Evolutionary conservation across 257 asterid species (phyloP).

Genomic region (Solanum corneliomulleri): DNA sequence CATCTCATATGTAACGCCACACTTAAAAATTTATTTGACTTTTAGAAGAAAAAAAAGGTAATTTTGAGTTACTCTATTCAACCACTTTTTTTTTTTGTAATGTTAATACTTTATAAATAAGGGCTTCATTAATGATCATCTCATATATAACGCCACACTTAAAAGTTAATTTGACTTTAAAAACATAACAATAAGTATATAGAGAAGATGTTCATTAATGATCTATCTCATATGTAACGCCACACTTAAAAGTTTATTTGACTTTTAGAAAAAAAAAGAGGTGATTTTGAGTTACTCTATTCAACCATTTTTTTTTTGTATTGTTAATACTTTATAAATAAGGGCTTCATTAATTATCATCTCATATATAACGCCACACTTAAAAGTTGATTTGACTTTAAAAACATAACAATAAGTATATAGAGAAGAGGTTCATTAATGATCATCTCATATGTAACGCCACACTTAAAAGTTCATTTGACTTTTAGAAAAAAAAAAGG

Average conservation of each 20-base stretch:
- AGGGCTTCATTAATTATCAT: constrained; percentile 1
- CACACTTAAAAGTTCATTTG: background rate
- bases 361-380: too few species aligned
- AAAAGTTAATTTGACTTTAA: too few species aligned
- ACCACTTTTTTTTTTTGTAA: too few species aligned
- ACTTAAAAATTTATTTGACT: background rate
- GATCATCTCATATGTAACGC: constrained; percentile 11
- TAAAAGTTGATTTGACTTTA: too few species aligned
- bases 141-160: too few species aligned
- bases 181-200: background rate
- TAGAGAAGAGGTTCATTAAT: constrained; percentile 4
- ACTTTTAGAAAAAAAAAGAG: too few species aligned
- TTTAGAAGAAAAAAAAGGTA: too few species aligned
- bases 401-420: background rate
- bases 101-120: too few species aligned
- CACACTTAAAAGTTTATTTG: background rate
- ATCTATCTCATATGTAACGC: constrained; percentile 9
- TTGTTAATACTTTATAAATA: background rate
- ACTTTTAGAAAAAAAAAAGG: too few species aligned
- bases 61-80: background rate
- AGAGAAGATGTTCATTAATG: constrained; percentile 6
- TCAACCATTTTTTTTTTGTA: too few species aligned
- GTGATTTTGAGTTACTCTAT: background rate
- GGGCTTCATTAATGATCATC: too few species aligned
- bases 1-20: constrained; percentile 4